Evolutionary conservation across 164 flowering plant species (phyloP).

Genomic region (Pachysandra terminalis): DNA sequence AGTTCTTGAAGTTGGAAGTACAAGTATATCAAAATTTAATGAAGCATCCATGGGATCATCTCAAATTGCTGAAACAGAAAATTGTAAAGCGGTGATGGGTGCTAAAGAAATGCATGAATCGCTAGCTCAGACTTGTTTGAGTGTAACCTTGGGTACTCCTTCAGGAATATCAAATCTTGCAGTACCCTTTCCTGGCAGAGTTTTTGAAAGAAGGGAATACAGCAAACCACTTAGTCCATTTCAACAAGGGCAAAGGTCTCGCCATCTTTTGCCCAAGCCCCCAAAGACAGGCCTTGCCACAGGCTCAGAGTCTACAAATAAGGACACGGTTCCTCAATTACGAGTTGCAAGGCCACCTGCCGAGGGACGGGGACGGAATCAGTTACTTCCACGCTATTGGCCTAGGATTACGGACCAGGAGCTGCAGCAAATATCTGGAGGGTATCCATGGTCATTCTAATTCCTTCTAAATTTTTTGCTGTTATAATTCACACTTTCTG

Average conservation of each 20-base stretch:
- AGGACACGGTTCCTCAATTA: slow-evolving; percentile 39
- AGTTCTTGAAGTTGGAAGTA: slow-evolving; percentile 36
- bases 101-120: slow-evolving; percentile 35
- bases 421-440: slow-evolving; percentile 87
- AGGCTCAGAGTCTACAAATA: slow-evolving; percentile 41
- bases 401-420: slow-evolving; percentile 95
- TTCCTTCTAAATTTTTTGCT: background rate
- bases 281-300: slow-evolving; percentile 38
- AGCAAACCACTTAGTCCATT: slow-evolving; percentile 33
- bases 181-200: slow-evolving; percentile 20
- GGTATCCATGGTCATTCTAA: slow-evolving; percentile 81
- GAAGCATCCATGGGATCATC: slow-evolving; percentile 30
- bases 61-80: slow-evolving; percentile 32
- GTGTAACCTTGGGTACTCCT: slow-evolving; percentile 46
- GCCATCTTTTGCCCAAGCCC: slow-evolving; percentile 62
- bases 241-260: slow-evolving; percentile 59
- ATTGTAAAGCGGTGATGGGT: slow-evolving; percentile 21
- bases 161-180: slow-evolving; percentile 26
- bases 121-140: slow-evolving; percentile 51
- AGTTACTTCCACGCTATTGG: slow-evolving; percentile 98
- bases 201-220: slow-evolving; percentile 43
- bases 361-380: slow-evolving; percentile 85
- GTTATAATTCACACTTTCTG: no score
- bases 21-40: slow-evolving; percentile 29
- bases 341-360: slow-evolving; percentile 93